Percentiles rank a stretch among this genome's conserved stretches.
Conservation (phyloP, 805 yeast genomes). For the Yarrowia sp. region DNA sequence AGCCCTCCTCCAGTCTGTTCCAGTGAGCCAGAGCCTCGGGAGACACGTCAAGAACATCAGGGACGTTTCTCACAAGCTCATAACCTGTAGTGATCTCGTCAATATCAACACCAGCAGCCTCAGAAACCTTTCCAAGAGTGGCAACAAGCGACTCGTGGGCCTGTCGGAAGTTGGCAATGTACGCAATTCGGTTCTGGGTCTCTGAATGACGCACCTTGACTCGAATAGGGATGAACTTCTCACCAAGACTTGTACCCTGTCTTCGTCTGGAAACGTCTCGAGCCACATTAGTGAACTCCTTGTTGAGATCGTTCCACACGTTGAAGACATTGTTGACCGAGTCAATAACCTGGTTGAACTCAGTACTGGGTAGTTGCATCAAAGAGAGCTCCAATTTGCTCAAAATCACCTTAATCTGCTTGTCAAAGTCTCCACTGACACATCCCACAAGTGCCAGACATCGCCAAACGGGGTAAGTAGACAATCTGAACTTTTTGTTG, state of each 20-base stretch:
- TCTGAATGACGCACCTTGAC: conserved; percentile 56
- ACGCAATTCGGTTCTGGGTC: conserved; percentile 55
- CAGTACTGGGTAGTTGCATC: conserved; percentile 54
- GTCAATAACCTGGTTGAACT: conserved; percentile 52
- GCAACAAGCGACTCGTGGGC: conserved; percentile 60
- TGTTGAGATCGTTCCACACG: conserved; percentile 65
- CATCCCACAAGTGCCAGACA: conserved; percentile 72
- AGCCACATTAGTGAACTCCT: conserved; percentile 68
- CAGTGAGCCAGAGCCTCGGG: conserved; percentile 50
- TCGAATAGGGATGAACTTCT: conserved; percentile 69
- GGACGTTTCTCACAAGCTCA: conserved; percentile 50
- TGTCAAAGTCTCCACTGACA: conserved; percentile 63
- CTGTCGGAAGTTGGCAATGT: conserved; percentile 56
- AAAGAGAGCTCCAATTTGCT: conserved; percentile 49
- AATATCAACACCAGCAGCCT: conserved; percentile 24
- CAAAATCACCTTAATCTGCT: conserved; percentile 54
- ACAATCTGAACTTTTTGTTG: conserved; percentile 61
- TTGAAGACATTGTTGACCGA: conserved; percentile 52
- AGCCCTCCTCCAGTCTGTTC: conserved; percentile 54
- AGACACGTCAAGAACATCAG: conserved; percentile 53
- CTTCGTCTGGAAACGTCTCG: conserved; percentile 79
- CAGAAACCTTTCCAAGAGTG: conserved; percentile 49
- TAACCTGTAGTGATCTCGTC: conserved; percentile 43
- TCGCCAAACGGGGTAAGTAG: conserved; percentile 68
- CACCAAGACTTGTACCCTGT: conserved; percentile 51